Percentiles rank a stretch among this genome's conserved stretches.
Evolutionary conservation across 257 asterid species (phyloP).

Genomic region (Nicotiana tomentosiformis): DNA sequence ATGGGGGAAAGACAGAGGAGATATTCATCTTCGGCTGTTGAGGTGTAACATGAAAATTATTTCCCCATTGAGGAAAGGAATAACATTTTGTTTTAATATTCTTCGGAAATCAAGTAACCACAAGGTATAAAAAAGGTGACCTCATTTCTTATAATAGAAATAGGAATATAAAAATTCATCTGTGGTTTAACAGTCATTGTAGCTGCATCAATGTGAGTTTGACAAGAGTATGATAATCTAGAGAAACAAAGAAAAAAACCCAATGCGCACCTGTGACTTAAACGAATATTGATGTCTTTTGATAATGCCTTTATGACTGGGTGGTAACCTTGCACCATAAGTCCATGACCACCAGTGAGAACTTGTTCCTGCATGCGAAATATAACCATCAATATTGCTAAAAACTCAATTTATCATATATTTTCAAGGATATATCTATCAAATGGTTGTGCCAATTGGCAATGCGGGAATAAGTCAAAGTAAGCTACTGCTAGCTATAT

Average conservation of each 20-base stretch:
- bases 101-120: not conserved
- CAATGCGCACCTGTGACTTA: slow-evolving; percentile 70
- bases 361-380: slow-evolving; percentile 69
- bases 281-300: slow-evolving; percentile 70
- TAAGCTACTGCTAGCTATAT: not conserved
- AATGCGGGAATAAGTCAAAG: not conserved
- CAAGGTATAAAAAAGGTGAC: not conserved
- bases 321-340: slow-evolving; percentile 93
- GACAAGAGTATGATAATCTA: too few relatives aligned
- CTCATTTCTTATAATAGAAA: not conserved
- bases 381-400: not conserved
- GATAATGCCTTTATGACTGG: slow-evolving; percentile 78
- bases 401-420: not conserved
- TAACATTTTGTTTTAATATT: not conserved
- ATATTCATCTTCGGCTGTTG: not conserved
- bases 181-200: not conserved
- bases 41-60: not conserved
- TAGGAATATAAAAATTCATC: not conserved
- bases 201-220: not conserved
- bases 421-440: not conserved
- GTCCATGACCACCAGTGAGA: slow-evolving; percentile 98
- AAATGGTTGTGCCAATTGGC: not conserved
- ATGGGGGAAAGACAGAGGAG: not conserved
- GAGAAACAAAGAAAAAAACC: not conserved
- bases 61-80: not conserved